Percentiles rank a stretch among this genome's conserved stretches.
phyloP scores from a whole-genome alignment of 345 rosid species.

The Geranium brycei region DNA sequence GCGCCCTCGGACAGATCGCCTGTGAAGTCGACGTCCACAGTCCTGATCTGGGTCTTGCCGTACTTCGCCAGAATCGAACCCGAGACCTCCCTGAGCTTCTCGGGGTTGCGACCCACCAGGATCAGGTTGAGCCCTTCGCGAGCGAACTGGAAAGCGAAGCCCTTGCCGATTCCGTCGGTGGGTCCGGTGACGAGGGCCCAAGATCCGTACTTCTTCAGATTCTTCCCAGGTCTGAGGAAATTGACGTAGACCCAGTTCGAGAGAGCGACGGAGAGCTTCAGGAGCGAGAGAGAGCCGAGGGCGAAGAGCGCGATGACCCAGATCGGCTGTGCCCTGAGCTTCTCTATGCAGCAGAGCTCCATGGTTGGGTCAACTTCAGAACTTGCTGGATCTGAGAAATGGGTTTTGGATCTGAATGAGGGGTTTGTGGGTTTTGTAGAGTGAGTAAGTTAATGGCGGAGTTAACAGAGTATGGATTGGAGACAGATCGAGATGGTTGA shows the following conservation, averaged over 20 bases:
- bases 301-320: conserved; percentile 44
- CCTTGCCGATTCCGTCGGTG: conserved; percentile 89
- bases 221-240: conserved; percentile 75
- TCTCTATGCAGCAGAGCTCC: conserved; percentile 35
- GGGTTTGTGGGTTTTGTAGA: no score
- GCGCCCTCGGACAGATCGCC: conserved; percentile 79
- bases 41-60: conserved; percentile 37
- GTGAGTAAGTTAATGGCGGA: no score
- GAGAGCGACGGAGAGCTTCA: conserved; percentile 27
- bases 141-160: conserved; percentile 73
- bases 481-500: no score
- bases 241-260: conserved; percentile 62
- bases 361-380: conserved; percentile 11
- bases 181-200: conserved; percentile 95
- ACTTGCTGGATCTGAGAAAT: no score
- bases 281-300: conserved; percentile 44
- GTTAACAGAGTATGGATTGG: no score
- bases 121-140: conserved; percentile 66
- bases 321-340: conserved; percentile 52
- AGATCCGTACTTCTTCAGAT: conserved; percentile 77
- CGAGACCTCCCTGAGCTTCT: conserved; percentile 54
- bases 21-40: conserved; percentile 69
- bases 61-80: conserved; percentile 43
- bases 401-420: no score
- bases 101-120: conserved; percentile 66